Evolutionary conservation across 1,139 yeast genomes (phyloP), one percentile per base, ranked within the genome.

Genomic region (Hansenula sp.): DNA sequence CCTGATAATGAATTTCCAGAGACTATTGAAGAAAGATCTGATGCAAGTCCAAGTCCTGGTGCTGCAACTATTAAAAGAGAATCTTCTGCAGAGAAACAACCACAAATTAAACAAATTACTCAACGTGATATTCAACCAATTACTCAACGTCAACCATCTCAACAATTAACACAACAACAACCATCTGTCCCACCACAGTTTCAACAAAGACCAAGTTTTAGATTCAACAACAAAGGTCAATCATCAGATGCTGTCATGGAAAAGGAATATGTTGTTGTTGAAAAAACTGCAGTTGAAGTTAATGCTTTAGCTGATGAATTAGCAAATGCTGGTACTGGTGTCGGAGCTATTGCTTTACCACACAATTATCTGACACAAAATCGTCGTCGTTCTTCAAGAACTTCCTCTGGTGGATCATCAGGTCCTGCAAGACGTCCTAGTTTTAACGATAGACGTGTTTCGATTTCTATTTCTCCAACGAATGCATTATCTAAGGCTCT

Each of bases 281-380:
- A 92, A 60, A 90, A 89, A 61, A 75, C 95, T 40, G 88, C 94
- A 0, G 97, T 92, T 5, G 97, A 92, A 60, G 95, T 92, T 11
- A 92, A 92, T 64, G 94, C 96, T 1, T 69, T 92, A 42, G 97
- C 97, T 10, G 97, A 92, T 61, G 95, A 89, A 58, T 68, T 90
- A 41, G 92, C 86, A 2, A 73, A 74, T 47, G 81, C 83, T 3
- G 85, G 86, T 1, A 66, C 76, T 40, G 79, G 80, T 2, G 77
- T 73, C 4, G 70, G 67, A 20, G 82, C 79, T 0, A 70, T 73
- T 39, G 55, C 56, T 8, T 38, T 48, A 13, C 53, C 56, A 32
- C 39, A 44, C 43, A 44, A 47, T 31, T 43, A 44, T 37, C 37
- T 42, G 32, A 37, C 50, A 3, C 48, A 50, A 35, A 47, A 47